Base-by-base conservation (phyloP, 2,329 filamentous ascomycete genomes). In the Diaporthe aspalathi region DNA sequence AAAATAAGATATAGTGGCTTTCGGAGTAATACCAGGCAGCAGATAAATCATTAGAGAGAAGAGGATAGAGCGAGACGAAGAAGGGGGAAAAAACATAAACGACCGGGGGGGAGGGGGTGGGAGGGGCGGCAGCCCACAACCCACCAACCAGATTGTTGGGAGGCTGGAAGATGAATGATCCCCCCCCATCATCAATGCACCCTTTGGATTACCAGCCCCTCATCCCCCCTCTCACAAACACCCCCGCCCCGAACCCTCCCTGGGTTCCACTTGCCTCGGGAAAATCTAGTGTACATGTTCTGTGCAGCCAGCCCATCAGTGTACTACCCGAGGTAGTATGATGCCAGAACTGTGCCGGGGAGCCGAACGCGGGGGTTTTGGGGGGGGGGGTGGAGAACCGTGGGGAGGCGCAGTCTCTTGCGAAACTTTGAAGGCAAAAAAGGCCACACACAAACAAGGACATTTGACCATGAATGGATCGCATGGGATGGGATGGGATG, bases 111-210 rank as follows among this genome's bases (percentile, higher is more conserved):
- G 5, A 17, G 54, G n/a, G 16, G 3, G 4, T 3, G 35, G 7
- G 22, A 3, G 35, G 35, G 35, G 35, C n/a, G 35, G 35, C n/a
- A 22, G 47, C n/a, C n/a, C 57, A 49, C 27, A 63, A 35, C 56
- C 38, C 38, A 45, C 57, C 57, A 63, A 63, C 43, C 57, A 49
- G 57, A 24, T 49, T 49, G 57, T 63, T 63, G 57, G 43, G 57
- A 47, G 20, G 32, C 27, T 24, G 27, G 57, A 32, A 63, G 38
- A 49, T 49, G 43, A 49, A 63, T 63, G 40, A 49, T 17, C 57
- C 53, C 16, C n/a, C 32, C 20, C 20, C 32, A 35, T n/a, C 24
- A 47, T 45, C 38, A 62, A 47, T 62, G 57, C 40, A 45, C 27
- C 43, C 35, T 38, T 22, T 49, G 40, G 57, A 62, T 32, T 47